Evolutionary conservation across 2,329 filamentous ascomycete genomes (phyloP).

Genomic region (Alternaria incomplexa): DNA sequence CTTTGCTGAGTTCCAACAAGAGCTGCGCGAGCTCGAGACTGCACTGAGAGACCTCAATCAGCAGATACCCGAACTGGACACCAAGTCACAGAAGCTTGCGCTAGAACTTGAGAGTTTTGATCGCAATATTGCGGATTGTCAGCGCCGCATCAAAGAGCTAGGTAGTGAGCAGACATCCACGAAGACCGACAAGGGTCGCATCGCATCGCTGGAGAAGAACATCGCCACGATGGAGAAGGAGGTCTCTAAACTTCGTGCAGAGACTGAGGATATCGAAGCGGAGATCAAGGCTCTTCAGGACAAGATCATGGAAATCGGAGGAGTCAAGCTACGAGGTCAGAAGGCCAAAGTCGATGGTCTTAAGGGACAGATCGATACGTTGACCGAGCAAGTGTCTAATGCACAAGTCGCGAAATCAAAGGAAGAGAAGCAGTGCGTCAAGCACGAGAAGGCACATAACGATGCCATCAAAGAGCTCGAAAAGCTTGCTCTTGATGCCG

Average conservation of each 20-base stretch:
- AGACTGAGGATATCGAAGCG: constrained; percentile 88
- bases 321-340: constrained; percentile 88
- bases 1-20: constrained; percentile 83
- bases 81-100: constrained; percentile 85
- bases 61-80: constrained; percentile 83
- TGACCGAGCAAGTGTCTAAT: constrained; percentile 81
- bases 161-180: constrained; percentile 80
- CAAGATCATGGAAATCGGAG: constrained; percentile 98
- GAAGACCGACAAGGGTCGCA: constrained; percentile 77
- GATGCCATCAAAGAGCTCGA: constrained; percentile 83
- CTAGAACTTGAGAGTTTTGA: constrained; percentile 88
- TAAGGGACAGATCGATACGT: constrained; percentile 81
- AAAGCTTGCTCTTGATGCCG: constrained; percentile 72
- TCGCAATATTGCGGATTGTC: constrained; percentile 81
- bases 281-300: constrained; percentile 93
- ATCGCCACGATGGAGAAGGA: constrained; percentile 77
- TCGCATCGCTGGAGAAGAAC: constrained; percentile 75
- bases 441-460: constrained; percentile 81
- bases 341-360: constrained; percentile 85
- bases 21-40: constrained; percentile 79
- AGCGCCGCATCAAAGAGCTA: constrained; percentile 85
- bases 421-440: constrained; percentile 87
- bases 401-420: constrained; percentile 90
- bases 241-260: constrained; percentile 76
- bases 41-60: constrained; percentile 74